Base-by-base conservation (phyloP, 2,329 filamentous ascomycete genomes). In the Fusarium oligoseptatum region DNA sequence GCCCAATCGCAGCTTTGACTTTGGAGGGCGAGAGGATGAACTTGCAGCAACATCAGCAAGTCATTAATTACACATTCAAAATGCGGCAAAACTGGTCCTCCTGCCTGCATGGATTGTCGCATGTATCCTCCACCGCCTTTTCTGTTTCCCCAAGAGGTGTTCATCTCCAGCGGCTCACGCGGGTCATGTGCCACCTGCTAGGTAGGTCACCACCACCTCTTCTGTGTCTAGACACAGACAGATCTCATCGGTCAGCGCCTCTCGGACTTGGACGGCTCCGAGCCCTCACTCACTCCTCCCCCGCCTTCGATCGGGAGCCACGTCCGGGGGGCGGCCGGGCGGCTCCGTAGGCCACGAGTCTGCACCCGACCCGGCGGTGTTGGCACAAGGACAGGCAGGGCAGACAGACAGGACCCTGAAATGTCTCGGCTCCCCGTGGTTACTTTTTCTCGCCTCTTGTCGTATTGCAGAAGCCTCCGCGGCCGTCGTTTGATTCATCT, bases 121-220 rank as follows among this genome's bases (percentile, higher is more conserved):
- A 27, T 41, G 37, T 64, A 60, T 55, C 71, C 65, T 76, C 67
- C 74, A 71, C 74, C 66, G 70, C 70, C 73, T 73, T 71, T 72
- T 68, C 45, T 43, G 41, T 48, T 58, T 34, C 60, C 45, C 71
- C 62, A 60, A 37, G 66, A 58, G 34, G 39, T 60, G 60, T 68
- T 71, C 66, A 63, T 66, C 36, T 58, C 62, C 73, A 69, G 70
- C 67, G 71, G 73, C 73, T 64, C 66, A 17, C 65, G 69, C 57
- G 52, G 67, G 61, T 76, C 74, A 76, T 77, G 69, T 77, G 75
- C 73, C 64, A 52, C 63, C 64, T 55, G 12, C 41, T 45, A 12
- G 20, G 34, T 36, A 55, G 50, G 50, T 55, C 50, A 55, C 50
- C 50, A 55, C 45, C 34, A 36, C 12, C 34, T 36, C 12, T 36